Evolutionary conservation across 768 basidiomycete genomes (phyloP), one percentile per base, ranked within the genome.

Genomic region (Serendipita indica): DNA sequence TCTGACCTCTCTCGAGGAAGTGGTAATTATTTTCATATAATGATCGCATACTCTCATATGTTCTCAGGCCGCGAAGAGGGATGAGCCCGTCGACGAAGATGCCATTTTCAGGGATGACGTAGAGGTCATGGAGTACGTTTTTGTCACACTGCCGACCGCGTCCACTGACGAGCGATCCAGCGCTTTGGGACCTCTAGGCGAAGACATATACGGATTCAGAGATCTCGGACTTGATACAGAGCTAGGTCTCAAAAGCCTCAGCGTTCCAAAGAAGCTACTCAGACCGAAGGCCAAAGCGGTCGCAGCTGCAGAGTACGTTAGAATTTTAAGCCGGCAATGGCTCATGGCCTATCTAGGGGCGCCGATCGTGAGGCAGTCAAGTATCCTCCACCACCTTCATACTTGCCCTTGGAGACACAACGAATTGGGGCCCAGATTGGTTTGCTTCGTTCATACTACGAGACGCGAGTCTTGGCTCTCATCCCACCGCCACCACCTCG

Each of bases 151-250:
- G n/a, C 37, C 20, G 25, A 46, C 14, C 28, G n/a, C 20, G 57
- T 58, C 61, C 32, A 37, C 43, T 33, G 60, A 57, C 18, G 13
- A 12, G 37, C 18, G 13, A 45, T 30, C 33, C 6, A 6, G 33
- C 13, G 12, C 14, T 30, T 3, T 20, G 12, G 7, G 13, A 25
- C 4, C 41, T 14, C 32, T 59, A 16, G 73, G 91, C 32, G 91
- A 92, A 64, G 93, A 98, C 69, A 94, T 93, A 71, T 78, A 97
- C 12, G 93, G 93, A 10, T 75, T 97, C 27, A 79, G 81, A 54
- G 90, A 87, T 66, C 72, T 91, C 41, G 93, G 92, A 30, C 89
- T 96, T 56, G 91, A 89, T 20, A 79, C 78, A 39, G 93, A 96
- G 66, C 76, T 86, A 54, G 89, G 88, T 13, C 72, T 94, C 61